Conservation (phyloP, 768 basidiomycete species). For the Austroboletus eburneus region DNA sequence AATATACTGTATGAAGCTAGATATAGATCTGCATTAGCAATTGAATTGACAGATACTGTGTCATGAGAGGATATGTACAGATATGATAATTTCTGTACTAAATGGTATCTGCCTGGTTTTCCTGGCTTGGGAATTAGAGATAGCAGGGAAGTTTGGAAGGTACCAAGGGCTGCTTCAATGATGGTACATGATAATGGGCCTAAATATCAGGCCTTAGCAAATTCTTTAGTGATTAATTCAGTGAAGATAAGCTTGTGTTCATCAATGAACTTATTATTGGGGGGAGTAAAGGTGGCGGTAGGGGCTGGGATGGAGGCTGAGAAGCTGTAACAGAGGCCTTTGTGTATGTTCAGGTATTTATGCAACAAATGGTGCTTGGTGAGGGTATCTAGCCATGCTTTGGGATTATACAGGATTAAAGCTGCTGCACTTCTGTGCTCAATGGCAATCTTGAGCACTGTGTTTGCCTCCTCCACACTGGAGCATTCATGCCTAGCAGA, state of each 20-base stretch:
- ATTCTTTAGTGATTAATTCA: neutral
- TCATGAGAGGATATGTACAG: neutral
- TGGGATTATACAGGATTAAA: neutral
- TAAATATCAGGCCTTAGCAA: neutral
- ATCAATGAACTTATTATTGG: neutral
- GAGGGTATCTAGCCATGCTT: neutral
- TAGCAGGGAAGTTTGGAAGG: too few species aligned
- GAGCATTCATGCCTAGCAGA: neutral
- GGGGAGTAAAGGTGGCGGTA: neutral
- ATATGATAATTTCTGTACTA: slow-evolving; percentile 30
- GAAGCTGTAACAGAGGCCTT: neutral
- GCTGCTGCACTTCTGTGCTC: neutral
- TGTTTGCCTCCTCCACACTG: neutral
- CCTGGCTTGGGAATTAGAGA: too few species aligned
- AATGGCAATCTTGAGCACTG: neutral
- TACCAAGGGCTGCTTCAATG: too few species aligned
- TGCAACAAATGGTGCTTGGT: neutral
- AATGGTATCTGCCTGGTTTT: too few species aligned
- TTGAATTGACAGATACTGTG: slow-evolving; percentile 32
- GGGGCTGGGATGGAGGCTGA: neutral
- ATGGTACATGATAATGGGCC: too few species aligned
- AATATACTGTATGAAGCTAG: too few species aligned
- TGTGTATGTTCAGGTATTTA: neutral
- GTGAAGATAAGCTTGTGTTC: neutral
- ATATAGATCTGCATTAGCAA: slow-evolving; percentile 22